Conservation (phyloP, 1,284 basidiomycete genomes). For the Mycosarcoma mackinlayi region DNA sequence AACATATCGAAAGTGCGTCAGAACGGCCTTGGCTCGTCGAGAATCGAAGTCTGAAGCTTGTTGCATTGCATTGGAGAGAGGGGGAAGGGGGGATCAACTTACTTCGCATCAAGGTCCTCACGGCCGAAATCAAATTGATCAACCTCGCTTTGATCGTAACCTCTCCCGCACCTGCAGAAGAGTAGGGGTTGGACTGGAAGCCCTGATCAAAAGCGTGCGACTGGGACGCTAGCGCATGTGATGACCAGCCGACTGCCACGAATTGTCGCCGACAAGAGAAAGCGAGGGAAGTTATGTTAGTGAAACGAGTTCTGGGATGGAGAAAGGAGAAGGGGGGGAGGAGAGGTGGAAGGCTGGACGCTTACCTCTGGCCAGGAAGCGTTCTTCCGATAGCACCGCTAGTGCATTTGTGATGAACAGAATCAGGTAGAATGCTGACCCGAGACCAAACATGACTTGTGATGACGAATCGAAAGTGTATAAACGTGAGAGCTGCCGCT, state of each 20-base stretch:
- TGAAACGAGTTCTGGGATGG: neutral
- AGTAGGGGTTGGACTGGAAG: slow-evolving; percentile 29
- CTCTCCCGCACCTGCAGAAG: slow-evolving; percentile 16
- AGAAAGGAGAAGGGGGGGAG: neutral
- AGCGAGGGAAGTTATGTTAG: neutral
- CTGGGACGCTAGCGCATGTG: slow-evolving; percentile 30
- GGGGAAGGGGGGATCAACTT: slow-evolving; percentile 65
- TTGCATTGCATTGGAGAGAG: too few species aligned
- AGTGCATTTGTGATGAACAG: slow-evolving; percentile 90
- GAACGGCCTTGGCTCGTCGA: too few species aligned
- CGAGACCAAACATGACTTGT: slow-evolving; percentile 59
- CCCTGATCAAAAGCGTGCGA: slow-evolving; percentile 38
- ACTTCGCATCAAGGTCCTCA: slow-evolving; percentile 95
- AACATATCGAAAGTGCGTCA: too few species aligned
- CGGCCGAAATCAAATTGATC: slow-evolving; percentile 90
- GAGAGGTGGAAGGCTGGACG: slow-evolving; percentile 41
- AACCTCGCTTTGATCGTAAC: slow-evolving; percentile 82
- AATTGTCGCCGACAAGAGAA: neutral
- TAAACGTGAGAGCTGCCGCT: too few species aligned
- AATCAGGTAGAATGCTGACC: slow-evolving; percentile 70
- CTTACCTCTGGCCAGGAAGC: slow-evolving; percentile 91
- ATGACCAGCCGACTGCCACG: slow-evolving; percentile 96
- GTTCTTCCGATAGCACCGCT: slow-evolving; percentile 92
- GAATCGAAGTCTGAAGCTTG: too few species aligned
- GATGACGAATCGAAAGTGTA: too few species aligned